Evolutionary conservation across 2,329 filamentous ascomycete genomes (phyloP), one percentile per base, ranked within the genome.

Genomic region (Magnaporthales sp.): DNA sequence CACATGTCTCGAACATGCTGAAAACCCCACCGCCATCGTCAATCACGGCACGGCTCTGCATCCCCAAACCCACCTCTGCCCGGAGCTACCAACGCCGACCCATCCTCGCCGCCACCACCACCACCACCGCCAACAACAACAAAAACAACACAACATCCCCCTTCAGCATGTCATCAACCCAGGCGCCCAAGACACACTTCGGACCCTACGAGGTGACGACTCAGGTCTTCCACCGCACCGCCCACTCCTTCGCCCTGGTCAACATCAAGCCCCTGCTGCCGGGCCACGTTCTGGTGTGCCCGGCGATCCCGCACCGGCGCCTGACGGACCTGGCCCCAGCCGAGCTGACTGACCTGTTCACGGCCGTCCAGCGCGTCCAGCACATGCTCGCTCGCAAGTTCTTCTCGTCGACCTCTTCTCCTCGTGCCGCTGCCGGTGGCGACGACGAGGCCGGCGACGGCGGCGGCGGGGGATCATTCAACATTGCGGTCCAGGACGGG

Each of bases 201-300:
- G 91, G 92, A 15, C 84, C 88, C 9, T 93, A 91, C 74, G 81
- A 91, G 67, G 90, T 96, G 66, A 91, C 91, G 13, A 81, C 86
- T 22, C 91, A 97, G 91, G 92, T 97, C 80, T 98, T 98, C 81
- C 86, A 96, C 77, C 83, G 83, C 70, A 96, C 93, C 1, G 83
- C 86, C 0, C 84, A 90, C 73, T 91, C 89, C 71, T 97, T 93
- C 80, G 93, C 92, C 66, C 84, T 98, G 69, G 93, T 98, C 67
- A 99, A 99, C 80, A 87, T 98, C 75, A 97, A 97, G 79, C 95
- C 95, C 27, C 86, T 99, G 51, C 85, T 97, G 1, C 93, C 93
- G 0, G 95, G 95, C 67, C 95, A 99, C 80, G 89, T 98, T 69
- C 90, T 99, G 32, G 86, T 99, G 68, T 97, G 91, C 70, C 92